Evolutionary conservation across 75 land plant genomes (phyloP), one percentile per base, ranked within the genome.

Genomic region (Pinus taeda): DNA sequence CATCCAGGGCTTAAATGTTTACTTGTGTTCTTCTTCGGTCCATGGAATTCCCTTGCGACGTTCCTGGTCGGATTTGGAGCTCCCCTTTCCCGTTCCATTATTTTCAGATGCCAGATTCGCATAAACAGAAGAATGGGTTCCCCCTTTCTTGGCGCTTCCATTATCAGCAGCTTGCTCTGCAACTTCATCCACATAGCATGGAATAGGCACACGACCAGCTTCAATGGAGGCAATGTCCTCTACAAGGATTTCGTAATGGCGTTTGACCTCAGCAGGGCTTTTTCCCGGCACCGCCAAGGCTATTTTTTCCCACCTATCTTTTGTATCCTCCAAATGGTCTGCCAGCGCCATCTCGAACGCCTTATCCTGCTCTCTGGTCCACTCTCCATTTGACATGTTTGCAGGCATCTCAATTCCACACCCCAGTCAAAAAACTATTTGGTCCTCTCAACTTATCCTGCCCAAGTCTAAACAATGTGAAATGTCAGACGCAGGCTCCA

Each of bases 11-110:
- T 49, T 49, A 60, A 18, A 60, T 60, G 6, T 79, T 81, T 60
- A 90, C 92, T 88, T 90, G 83, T 94, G 97, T 74, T 94, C 97
- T 30, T 94, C 95, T 70, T 94, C 95, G 15, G 91, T 84, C 91
- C 91, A 89, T 13, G 91, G 91, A 57, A 89, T 84, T 9, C 81
- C 97, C 78, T 89, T 86, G 79, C 82, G 87, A 82, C 87, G 84
- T 74, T 90, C 92, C 29, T 85, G 88, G 13, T 90, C 92, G 9
- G 76, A 59, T 21, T 73, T 15, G 24, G 57, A 22, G 4, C 65
- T 69, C 3, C 75, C 62, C 33, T 69, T 66, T 58, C 42, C n/a
- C 24, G 57, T 57, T 56, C 33, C 45, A 13, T 53, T 30, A 14
- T 18, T 57, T 9, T 17, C 58, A 20, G 74, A 3, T 29, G 29